Evolutionary conservation across 371 early-diverging fungal genomes (phyloP).

Genomic region (Catenaria anguillulae): DNA sequence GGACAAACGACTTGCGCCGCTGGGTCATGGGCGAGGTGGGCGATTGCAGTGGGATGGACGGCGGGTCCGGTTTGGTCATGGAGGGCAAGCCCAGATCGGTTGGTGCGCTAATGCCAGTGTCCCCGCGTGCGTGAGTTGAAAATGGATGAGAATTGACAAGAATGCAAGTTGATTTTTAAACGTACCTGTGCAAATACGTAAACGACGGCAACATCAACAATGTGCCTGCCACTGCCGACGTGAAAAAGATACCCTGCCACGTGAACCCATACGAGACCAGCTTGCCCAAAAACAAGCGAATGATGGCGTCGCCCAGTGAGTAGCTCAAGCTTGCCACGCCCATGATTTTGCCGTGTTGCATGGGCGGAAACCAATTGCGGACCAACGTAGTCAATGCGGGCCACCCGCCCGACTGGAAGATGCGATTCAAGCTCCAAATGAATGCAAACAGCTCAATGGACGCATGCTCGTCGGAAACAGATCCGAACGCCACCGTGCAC

Average conservation of each 20-base stretch:
- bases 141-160: no score
- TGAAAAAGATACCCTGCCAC: background rate
- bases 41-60: background rate
- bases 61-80: background rate
- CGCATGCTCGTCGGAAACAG: background rate
- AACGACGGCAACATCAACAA: background rate
- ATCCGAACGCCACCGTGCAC: slow-evolving; percentile 3
- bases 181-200: no score
- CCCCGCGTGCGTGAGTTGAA: no score
- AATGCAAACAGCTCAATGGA: background rate
- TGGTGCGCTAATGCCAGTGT: background rate
- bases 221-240: background rate
- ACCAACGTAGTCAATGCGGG: background rate
- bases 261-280: background rate
- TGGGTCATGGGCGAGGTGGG: background rate
- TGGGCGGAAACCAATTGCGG: slow-evolving; percentile 6
- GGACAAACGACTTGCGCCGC: no score
- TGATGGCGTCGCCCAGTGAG: slow-evolving; percentile 5
- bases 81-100: background rate
- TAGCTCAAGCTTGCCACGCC: slow-evolving; percentile 1
- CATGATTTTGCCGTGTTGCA: slow-evolving; percentile 3
- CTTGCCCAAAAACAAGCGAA: slow-evolving; percentile 2
- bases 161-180: no score
- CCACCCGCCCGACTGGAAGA: slow-evolving; percentile 5
- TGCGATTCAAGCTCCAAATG: slow-evolving; percentile 1